Percentiles rank a stretch among this genome's conserved stretches.
These are phyloP conservation scores for Cladosporium sp. DNA, from an alignment of 2,329 filamentous ascomycete genomes.

Conservation along the genomic window DNA sequence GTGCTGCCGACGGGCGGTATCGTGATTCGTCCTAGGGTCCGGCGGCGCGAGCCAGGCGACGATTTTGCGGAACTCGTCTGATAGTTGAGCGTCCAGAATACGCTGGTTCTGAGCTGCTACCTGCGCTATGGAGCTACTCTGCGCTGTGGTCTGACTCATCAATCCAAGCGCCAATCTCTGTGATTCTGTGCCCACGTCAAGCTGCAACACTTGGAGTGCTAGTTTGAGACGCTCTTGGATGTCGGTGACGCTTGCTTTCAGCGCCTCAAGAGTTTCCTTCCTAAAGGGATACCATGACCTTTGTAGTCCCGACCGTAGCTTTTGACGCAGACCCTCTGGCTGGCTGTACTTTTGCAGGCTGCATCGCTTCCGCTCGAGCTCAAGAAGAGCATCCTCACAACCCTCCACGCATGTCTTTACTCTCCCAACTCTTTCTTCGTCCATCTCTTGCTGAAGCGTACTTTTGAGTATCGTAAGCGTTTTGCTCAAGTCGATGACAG, in stretches of 20 bases:
- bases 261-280: conserved; percentile 18
- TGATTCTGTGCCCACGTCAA: conserved; percentile 19
- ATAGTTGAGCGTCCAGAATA: conserved; percentile 13
- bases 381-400: conserved; percentile 16
- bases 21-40: conserved; percentile 27
- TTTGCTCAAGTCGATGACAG: conserved; percentile 19
- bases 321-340: conserved; percentile 20
- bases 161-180: background rate
- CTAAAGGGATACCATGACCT: conserved; percentile 22
- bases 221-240: conserved; percentile 18
- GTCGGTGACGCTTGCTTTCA: conserved; percentile 17
- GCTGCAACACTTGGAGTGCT: conserved; percentile 21
- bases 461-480: conserved; percentile 19
- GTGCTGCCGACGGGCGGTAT: conserved; percentile 23
- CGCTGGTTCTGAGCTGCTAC: conserved; percentile 3
- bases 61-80: conserved; percentile 22
- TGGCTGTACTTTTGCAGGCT: conserved; percentile 15
- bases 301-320: conserved; percentile 11
- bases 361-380: conserved; percentile 17
- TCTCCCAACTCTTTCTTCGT: conserved; percentile 13
- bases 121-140: background rate
- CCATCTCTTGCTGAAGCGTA: conserved; percentile 6
- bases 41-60: conserved; percentile 23
- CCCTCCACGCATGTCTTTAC: conserved; percentile 11
- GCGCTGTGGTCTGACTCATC: background rate